Base-by-base conservation (phyloP, 2,329 filamentous ascomycete species). In the Fusarium begoniae region DNA sequence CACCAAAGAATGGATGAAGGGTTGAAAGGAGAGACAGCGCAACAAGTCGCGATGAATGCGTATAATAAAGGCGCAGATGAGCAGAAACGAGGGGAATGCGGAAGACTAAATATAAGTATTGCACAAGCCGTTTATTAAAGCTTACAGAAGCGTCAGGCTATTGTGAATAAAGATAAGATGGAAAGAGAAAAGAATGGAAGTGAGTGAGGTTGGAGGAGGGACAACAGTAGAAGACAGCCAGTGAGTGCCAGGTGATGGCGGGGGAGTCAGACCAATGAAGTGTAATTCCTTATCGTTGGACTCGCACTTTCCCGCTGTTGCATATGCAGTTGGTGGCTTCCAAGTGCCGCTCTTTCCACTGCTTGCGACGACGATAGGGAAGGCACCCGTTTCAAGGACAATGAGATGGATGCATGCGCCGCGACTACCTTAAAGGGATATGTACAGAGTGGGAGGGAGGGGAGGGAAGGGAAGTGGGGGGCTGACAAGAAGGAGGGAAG, bases 271-370 rank as follows among this genome's bases (percentile, higher is more conserved):
- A 45, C 70, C 66, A 73, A 73, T 62, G 20, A 62, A 69, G 50
- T 62, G 70, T 50, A 59, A 61, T 72, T 69, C 63, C 71, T 73
- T 74, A 73, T 74, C 71, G 59, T 60, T 69, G 59, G 66, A 56
- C 64, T 61, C 44, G 20, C 32, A 37, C 54, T 51, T 58, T 48
- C 37, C 41, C 38, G 60, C 56, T 30, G 62, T 45, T 30, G 48
- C 58, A 67, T 44, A 41, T 58, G 37, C 26, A 55, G 57, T 41
- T 50, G 51, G 55, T 47, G 43, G 68, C 48, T 56, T 51, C 17
- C 24, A 58, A 51, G 45, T 68, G 66, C 59, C 59, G 63, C 48
- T 64, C 62, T 67, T 72, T 74, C 71, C 55, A 61, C 61, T 57
- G 47, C 38, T 63, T 62, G 67, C 62, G 68, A 72, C 41, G 56